Evolutionary conservation across 2,329 filamentous ascomycete species (phyloP), one percentile per base, ranked within the genome.

Genomic region (Leptographium lundbergii): DNA sequence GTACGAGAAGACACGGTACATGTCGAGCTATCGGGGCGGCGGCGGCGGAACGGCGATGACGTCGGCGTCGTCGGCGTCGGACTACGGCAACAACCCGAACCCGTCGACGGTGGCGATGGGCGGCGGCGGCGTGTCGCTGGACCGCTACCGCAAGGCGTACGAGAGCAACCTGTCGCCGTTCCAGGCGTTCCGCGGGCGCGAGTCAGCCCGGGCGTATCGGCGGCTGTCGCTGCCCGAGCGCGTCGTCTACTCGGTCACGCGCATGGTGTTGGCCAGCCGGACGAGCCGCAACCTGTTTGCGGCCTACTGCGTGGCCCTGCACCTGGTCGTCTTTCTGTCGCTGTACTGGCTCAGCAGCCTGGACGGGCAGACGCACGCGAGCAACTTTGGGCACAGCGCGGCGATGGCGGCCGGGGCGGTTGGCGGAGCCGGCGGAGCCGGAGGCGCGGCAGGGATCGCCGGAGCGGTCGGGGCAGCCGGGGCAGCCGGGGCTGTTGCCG

Each of bases 1-100:
- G 9, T 99, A 99, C 71, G 94, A 99, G 72, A 99, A 97, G 79
- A 96, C 92, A 22, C 84, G 94, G 65, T 99, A 99, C 70, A 85
- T 97, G 27, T 96, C 91, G 7, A 91, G 89, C 2, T 99, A 96
- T 76, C 95, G 86, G 71, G 85, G 91, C 57, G 81, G 81, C 50
- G 36, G 56, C 36, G 14, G 36, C 45, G 29, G 42, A 10, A 45
- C 53, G 47, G 65, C 63, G 32, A 63, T 59, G 32, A 73, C 75
- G 47, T 82, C 84, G 13, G 82, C 82, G 6, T 81, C 81, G 17
- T 84, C 84, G 14, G 84, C 85, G n/a, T 87, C 85, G 50, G 78
- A 78, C 51, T 81, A 78, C 64, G 77, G 80, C 45, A 77, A 77
- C 59, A 90, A 86, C 66, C 86, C 89, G 2, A 95, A 91, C 68